A percentile compares a stretch with the other conserved stretches of the same genome.
Conservation (phyloP, 2,329 filamentous ascomycete genomes). For the Pseudocercospora cruenta region DNA sequence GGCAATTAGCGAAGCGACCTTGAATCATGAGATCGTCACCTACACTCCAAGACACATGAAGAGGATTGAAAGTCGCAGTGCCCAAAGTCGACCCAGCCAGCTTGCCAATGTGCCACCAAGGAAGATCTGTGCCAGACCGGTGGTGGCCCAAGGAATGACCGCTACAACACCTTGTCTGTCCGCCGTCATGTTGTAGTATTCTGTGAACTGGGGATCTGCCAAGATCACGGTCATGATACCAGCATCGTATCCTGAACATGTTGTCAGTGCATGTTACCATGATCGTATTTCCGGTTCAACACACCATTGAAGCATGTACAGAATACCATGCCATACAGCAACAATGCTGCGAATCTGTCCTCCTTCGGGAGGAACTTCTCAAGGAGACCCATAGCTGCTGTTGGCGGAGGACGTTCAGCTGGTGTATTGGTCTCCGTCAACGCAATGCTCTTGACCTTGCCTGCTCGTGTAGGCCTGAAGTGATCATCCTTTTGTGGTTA, state of each 20-base stretch:
- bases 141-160: conserved; percentile 49
- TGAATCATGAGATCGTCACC: conserved; percentile 1
- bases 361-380: conserved; percentile 44
- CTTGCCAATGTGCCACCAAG: conserved; percentile 46
- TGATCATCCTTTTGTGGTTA: background rate
- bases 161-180: conserved; percentile 45
- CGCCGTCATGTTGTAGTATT: conserved; percentile 45
- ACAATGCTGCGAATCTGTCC: conserved; percentile 44
- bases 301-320: conserved; percentile 48
- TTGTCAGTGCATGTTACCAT: background rate
- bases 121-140: conserved; percentile 46
- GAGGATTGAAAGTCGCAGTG: conserved; percentile 44
- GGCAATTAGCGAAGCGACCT: conserved; percentile 7
- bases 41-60: conserved; percentile 47
- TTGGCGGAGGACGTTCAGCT: background rate
- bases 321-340: conserved; percentile 47
- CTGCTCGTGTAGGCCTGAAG: background rate
- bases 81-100: conserved; percentile 45
- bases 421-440: background rate
- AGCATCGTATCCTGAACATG: conserved; percentile 41
- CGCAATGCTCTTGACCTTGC: background rate
- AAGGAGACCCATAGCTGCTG: conserved; percentile 36
- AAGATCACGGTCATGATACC: conserved; percentile 51
- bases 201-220: conserved; percentile 47
- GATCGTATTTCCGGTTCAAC: background rate